Evolutionary conservation across 768 basidiomycete species (phyloP).

Genomic region (Paxillus involutus): DNA sequence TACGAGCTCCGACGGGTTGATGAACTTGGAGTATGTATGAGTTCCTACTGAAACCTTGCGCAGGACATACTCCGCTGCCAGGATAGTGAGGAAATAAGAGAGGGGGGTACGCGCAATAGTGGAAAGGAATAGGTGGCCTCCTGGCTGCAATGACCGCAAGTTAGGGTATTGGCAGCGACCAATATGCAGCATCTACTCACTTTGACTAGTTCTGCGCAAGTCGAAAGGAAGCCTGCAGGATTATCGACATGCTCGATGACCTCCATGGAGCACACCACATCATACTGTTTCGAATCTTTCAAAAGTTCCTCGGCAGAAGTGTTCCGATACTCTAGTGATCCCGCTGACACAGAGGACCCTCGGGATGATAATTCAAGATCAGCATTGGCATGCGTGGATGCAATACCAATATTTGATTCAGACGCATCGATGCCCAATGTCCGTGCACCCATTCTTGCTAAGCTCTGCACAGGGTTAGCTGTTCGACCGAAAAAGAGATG

Average conservation of each 20-base stretch:
- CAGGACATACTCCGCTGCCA: slow-evolving; percentile 80
- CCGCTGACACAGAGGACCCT: slow-evolving; percentile 12
- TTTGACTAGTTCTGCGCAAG: slow-evolving; percentile 85
- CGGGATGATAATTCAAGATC: slow-evolving; percentile 59
- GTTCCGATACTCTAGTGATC: slow-evolving; percentile 63
- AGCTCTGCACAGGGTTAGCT: slow-evolving; percentile 51
- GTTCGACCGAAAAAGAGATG: neutral
- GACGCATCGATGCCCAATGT: slow-evolving; percentile 94
- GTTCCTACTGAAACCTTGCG: slow-evolving; percentile 83
- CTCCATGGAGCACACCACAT: slow-evolving; percentile 97
- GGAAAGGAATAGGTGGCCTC: slow-evolving; percentile 93
- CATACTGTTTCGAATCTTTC: slow-evolving; percentile 64
- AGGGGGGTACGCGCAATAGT: slow-evolving; percentile 88
- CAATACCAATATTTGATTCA: slow-evolving; percentile 81
- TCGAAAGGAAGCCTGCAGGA: slow-evolving; percentile 77
- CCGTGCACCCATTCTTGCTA: slow-evolving; percentile 85
- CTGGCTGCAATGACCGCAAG: slow-evolving; percentile 57
- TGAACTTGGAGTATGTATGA: slow-evolving; percentile 88
- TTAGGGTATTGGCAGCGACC: slow-evolving; percentile 3
- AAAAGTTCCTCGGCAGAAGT: slow-evolving; percentile 75
- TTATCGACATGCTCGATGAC: slow-evolving; percentile 97
- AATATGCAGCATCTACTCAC: slow-evolving; percentile 40
- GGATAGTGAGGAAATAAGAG: slow-evolving; percentile 67
- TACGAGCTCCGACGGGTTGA: slow-evolving; percentile 84
- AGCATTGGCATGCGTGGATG: slow-evolving; percentile 73